Conservation (phyloP, 352 stramenopile genomes). For the Phytophthora cajani region DNA sequence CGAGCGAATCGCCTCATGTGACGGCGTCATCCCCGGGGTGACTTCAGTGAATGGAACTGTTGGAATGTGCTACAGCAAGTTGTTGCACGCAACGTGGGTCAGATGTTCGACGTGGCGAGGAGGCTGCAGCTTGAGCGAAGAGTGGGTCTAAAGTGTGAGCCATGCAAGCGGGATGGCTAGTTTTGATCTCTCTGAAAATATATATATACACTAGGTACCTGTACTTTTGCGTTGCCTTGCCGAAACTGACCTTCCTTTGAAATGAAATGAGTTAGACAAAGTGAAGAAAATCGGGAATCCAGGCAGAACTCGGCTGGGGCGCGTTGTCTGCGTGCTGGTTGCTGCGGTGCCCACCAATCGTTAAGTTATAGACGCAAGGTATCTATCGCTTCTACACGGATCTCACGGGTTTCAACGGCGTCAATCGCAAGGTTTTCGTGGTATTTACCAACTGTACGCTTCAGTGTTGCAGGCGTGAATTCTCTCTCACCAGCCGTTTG, state of each 20-base stretch:
- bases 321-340: background rate
- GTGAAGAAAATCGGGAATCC: background rate
- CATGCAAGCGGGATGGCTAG: background rate
- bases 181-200: background rate
- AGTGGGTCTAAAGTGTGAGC: slow-evolving; percentile 12
- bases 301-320: background rate
- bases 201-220: background rate
- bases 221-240: too few species aligned
- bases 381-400: slow-evolving; percentile 15
- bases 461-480: slow-evolving; percentile 16
- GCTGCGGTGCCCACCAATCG: background rate
- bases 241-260: too few species aligned
- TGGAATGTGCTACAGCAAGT: slow-evolving; percentile 35
- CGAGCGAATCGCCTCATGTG: slow-evolving; percentile 3
- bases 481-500: slow-evolving; percentile 14
- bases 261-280: too few species aligned
- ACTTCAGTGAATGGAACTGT: slow-evolving; percentile 2
- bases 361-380: background rate
- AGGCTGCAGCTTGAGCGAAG: slow-evolving; percentile 13
- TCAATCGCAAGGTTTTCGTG: slow-evolving; percentile 35
- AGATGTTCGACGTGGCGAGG: slow-evolving; percentile 13
- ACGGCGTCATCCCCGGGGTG: slow-evolving; percentile 5
- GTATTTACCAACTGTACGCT: background rate
- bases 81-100: slow-evolving; percentile 19
- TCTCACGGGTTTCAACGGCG: slow-evolving; percentile 27